Conservation (phyloP, 164 flowering plant species). For the Magnolia changhungtana region DNA sequence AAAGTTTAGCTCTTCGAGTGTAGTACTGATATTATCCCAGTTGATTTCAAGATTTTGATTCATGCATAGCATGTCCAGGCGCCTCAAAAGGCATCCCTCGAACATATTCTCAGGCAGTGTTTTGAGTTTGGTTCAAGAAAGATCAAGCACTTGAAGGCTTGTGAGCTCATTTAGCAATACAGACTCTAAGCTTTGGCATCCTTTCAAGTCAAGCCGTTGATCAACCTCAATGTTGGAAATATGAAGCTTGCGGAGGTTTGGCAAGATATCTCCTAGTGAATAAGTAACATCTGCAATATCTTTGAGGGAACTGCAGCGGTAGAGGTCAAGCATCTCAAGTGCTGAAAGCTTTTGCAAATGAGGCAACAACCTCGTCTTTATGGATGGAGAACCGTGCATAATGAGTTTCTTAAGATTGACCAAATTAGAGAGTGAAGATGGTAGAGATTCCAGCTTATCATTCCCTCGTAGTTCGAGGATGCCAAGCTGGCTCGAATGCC, state of each 20-base stretch:
- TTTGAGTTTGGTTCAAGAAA: background rate
- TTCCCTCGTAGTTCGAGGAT: no score
- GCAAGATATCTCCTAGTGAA: background rate
- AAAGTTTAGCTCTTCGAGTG: background rate
- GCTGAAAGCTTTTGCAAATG: background rate
- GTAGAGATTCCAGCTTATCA: no score
- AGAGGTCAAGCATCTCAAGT: background rate
- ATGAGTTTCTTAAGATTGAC: background rate
- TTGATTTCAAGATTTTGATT: background rate
- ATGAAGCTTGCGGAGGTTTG: background rate
- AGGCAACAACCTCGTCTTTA: background rate
- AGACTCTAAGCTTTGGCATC: slow-evolving; percentile 1
- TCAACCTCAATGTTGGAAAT: background rate
- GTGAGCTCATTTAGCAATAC: background rate
- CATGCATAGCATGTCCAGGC: background rate
- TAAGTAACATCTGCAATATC: background rate
- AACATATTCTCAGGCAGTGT: background rate
- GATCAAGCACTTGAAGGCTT: background rate
- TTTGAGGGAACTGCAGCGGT: background rate
- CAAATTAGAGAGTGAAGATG: no score
- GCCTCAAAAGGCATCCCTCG: background rate
- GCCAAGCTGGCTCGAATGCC: no score
- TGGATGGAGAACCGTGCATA: background rate
- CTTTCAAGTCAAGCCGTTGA: background rate
- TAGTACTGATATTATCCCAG: background rate